Conservation (phyloP, 1,284 basidiomycete genomes). For the Puccinia novopanici region DNA sequence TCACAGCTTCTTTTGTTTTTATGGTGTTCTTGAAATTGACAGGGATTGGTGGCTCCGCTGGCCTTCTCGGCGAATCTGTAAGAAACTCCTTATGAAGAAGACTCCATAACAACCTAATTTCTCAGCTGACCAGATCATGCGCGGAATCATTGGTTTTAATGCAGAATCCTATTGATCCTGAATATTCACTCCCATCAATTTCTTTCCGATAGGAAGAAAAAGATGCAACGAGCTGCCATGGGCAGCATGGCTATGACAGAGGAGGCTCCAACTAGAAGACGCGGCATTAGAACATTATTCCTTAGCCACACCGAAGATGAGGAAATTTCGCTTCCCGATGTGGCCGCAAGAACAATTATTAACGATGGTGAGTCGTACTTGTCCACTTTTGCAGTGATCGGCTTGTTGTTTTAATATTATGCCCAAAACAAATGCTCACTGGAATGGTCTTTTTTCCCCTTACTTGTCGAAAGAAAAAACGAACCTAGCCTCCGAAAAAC, state of each 20-base stretch:
- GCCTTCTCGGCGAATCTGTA: constrained; percentile 9
- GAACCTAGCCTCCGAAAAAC: too few species aligned
- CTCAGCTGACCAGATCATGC: not conserved
- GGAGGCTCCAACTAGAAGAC: not conserved
- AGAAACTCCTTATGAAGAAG: not conserved
- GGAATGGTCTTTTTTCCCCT: too few species aligned
- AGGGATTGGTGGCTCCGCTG: constrained; percentile 12
- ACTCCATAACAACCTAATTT: too few species aligned
- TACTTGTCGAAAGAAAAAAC: too few species aligned
- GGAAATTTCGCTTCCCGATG: not conserved
- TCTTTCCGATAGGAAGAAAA: not conserved
- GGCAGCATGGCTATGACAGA: too few species aligned
- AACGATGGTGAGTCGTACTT: not conserved
- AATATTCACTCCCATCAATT: constrained; percentile 5
- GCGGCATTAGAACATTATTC: not conserved
- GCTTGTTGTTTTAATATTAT: too few species aligned
- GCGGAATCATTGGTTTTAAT: not conserved
- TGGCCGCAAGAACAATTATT: not conserved
- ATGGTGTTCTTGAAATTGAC: not conserved
- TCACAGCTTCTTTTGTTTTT: too few species aligned
- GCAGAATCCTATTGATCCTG: constrained; percentile 2
- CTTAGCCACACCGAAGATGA: not conserved
- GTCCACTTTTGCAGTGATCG: not conserved
- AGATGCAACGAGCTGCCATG: not conserved
- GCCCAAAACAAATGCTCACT: too few species aligned